Base-by-base conservation (phyloP, 2,329 filamentous ascomycete genomes). In the Fusarium mexicanum region DNA sequence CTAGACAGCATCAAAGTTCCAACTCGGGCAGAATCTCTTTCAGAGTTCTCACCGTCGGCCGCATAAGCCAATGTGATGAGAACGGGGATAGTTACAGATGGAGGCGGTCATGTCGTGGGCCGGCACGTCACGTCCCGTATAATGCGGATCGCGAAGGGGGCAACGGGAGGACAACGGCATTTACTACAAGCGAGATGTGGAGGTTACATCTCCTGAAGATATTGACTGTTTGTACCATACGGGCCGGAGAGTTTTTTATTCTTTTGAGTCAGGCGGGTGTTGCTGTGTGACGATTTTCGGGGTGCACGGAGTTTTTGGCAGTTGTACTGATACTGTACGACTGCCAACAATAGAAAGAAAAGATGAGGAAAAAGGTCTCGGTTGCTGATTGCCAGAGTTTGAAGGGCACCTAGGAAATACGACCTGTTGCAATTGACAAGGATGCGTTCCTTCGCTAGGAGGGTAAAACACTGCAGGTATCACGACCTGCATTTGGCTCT, bases 281-380 rank as follows among this genome's bases (percentile, higher is more conserved):
- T 43, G 58, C 59, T 55, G 61, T 73, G 60, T 57, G 37, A 73
- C 61, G 22, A 38, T 57, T 62, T 55, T 75, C 72, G 72, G 72
- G 69, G 29, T 31, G 51, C 58, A 73, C 72, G 58, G 57, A 46
- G 26, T 61, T 55, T 64, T 68, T 48, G 33, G 62, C 44, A 53
- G 50, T 50, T 57, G 61, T 38, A 65, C 48, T 16, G 12, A 68
- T 29, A 44, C 17, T 43, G 46, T 48, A 53, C n/a, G 33, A 50
- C 43, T 31, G 20, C 33, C 24, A 40, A 40, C 20, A 63, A 58
- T 62, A 43, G 57, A 26, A 43, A 47, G 8, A 17, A 29, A 24
- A 22, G 35, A 37, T 38, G 33, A 38, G 24, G 18, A 20, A 24
- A 51, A 54, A 17, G 46, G 24, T 29, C 11, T 41, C 24, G 20